A percentile compares a stretch with the other conserved stretches of the same genome.
Conservation (phyloP, 2,329 filamentous ascomycete genomes). For the Alternaria incomplexa region DNA sequence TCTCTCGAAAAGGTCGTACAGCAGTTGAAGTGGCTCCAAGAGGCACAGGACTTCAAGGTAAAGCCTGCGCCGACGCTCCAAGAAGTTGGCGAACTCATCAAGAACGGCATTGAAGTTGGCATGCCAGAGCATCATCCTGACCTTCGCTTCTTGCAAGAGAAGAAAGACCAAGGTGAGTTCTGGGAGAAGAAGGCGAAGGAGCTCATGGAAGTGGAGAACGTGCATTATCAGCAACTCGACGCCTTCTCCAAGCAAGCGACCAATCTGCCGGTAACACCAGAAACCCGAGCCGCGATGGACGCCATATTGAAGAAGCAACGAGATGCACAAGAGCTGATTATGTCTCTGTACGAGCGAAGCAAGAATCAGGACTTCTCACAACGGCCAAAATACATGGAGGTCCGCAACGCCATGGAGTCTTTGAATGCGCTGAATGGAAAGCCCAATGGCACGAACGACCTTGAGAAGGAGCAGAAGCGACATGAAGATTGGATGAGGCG, state of each 20-base stretch:
- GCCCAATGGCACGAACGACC: conserved; percentile 84
- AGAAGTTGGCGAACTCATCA: conserved; percentile 80
- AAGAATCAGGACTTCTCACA: conserved; percentile 76
- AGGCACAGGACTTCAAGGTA: conserved; percentile 69
- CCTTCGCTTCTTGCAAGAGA: conserved; percentile 75
- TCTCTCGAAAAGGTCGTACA: conserved; percentile 79
- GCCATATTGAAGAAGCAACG: conserved; percentile 94
- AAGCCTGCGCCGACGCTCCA: conserved; percentile 71
- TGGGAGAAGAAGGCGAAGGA: conserved; percentile 96
- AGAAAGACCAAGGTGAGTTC: conserved; percentile 75
- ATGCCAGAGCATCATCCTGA: conserved; percentile 83
- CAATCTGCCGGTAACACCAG: conserved; percentile 78
- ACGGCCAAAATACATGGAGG: conserved; percentile 85
- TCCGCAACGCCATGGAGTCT: conserved; percentile 86
- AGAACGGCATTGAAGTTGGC: conserved; percentile 76
- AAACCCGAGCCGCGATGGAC: conserved; percentile 83
- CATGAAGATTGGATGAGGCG: conserved; percentile 99
- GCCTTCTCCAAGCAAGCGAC: conserved; percentile 84
- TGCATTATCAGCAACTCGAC: conserved; percentile 94
- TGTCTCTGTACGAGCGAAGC: conserved; percentile 79
- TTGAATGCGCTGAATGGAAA: conserved; percentile 91
- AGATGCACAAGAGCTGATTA: conserved; percentile 87
- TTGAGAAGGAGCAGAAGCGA: conserved; percentile 91
- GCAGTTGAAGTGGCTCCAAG: conserved; percentile 87
- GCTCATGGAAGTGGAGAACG: conserved; percentile 85